A percentile compares a stretch with the other conserved stretches of the same genome.
phyloP scores from a whole-genome alignment of 805 yeast genomes.

The Saturnispora serradocipensis region DNA sequence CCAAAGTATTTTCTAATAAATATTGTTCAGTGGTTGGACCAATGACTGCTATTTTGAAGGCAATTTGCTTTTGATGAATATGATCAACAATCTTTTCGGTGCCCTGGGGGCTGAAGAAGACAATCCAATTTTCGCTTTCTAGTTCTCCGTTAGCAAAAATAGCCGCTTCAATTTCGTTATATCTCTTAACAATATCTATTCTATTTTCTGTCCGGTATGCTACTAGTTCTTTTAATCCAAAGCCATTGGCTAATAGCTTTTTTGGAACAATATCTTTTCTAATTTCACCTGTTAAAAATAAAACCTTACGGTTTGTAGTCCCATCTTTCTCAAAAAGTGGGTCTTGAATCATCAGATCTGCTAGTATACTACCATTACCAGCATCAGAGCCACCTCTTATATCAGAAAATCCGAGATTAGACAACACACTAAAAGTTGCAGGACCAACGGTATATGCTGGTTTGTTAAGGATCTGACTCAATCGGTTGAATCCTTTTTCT shows the following conservation, averaged over 20 bases:
- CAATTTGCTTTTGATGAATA: conserved; percentile 10
- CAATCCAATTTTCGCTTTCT: conserved; percentile 51
- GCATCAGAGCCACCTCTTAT: conserved; percentile 67
- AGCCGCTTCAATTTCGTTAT: neutral
- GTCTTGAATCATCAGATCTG: conserved; percentile 49
- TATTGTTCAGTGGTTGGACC: conserved; percentile 86
- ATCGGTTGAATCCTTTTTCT: conserved; percentile 8
- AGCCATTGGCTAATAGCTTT: conserved; percentile 36
- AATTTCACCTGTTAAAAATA: conserved; percentile 80
- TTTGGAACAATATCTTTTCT: conserved; percentile 76
- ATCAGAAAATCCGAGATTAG: conserved; percentile 52
- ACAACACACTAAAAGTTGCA: conserved; percentile 58
- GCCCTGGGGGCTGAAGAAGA: conserved; percentile 89
- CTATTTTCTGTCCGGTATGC: conserved; percentile 60
- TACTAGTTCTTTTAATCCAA: conserved; percentile 46
- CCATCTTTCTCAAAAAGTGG: conserved; percentile 12
- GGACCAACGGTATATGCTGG: conserved; percentile 88
- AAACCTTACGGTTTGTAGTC: conserved; percentile 27
- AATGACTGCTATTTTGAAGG: conserved; percentile 59
- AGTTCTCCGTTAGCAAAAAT: conserved; percentile 23
- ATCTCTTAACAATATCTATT: conserved; percentile 32
- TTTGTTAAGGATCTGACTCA: conserved; percentile 31
- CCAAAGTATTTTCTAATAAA: conserved; percentile 41
- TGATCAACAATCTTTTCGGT: conserved; percentile 51
- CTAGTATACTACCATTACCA: conserved; percentile 70